Base-by-base conservation (phyloP, 2,329 filamentous ascomycete species). In the Fusarium dlaminii region DNA sequence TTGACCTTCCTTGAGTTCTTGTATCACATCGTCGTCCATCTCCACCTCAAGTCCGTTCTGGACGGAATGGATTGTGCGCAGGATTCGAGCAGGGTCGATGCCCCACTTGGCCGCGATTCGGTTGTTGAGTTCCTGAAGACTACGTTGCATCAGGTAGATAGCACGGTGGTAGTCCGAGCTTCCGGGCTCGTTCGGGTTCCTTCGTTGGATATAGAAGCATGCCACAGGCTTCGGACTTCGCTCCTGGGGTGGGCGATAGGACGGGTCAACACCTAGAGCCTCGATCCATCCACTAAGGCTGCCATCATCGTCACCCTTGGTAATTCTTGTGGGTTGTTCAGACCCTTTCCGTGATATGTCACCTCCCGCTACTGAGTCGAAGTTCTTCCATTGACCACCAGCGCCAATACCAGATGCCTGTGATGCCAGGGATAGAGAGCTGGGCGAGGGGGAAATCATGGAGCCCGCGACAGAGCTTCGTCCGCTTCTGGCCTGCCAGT, bases 1-100 rank as follows among this genome's bases (percentile, higher is more conserved):
- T 82, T 98, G 94, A 37, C 95, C 95, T 83, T 99, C 96, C 4
- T 91, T 89, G 59, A 98, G 86, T 81, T 96, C 93, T 49, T 89
- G 89, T 37, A 98, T 90, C 54, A 97, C 92, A 72, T 98, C 95
- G 79, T 98, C 95, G 78, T 98, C 96, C 77, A 98, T 89, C 79
- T 97, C 90, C 63, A 98, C 91, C 78, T 95, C 91, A 4, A 98
- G 84, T 1, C 94, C 94, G 73, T 91, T 91, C 20, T 91, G 87
- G 46, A 94, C 92, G 60, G 95, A 86, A 65, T 91, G 93, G 9
- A 97, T 86, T 3, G 92, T 91, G 40, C 93, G 91, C 3, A 91
- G 84, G 13, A 98, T 90, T 69, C 89, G 90, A 6, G 88, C 87
- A 2, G 93, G 86, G 70, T 98, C 94, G 54, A 98, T 86, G 24